phyloP scores from a whole-genome alignment of 1,284 basidiomycete species.

The Tilletia setariae region DNA sequence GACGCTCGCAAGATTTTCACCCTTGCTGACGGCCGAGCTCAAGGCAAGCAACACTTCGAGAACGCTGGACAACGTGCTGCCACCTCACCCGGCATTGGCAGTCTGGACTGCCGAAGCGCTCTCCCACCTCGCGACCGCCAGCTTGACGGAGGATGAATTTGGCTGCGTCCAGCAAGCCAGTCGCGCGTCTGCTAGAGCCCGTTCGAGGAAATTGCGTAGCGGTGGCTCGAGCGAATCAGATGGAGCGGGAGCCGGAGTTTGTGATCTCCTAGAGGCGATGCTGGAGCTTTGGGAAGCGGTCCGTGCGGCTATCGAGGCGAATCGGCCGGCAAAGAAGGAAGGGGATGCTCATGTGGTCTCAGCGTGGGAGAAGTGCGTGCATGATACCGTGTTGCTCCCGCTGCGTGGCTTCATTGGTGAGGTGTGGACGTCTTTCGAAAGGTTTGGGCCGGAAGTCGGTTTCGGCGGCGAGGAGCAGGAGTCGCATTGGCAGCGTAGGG shows the following conservation, averaged over 20 bases:
- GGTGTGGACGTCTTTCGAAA: not conserved
- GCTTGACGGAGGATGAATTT: constrained; percentile 11
- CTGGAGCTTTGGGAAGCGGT: constrained; percentile 10
- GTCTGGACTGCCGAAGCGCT: constrained; percentile 4
- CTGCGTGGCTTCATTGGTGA: constrained; percentile 5
- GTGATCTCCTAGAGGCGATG: constrained; percentile 1
- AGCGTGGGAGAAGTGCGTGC: not conserved
- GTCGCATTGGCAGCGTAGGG: not conserved
- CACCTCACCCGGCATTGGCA: constrained; percentile 5
- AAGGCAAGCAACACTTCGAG: not conserved
- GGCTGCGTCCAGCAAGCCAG: constrained; percentile 7
- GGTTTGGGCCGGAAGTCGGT: not conserved
- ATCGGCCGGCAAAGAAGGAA: not conserved
- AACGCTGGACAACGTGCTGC: not conserved
- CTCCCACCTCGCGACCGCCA: not conserved
- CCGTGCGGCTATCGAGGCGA: not conserved
- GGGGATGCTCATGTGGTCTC: not conserved
- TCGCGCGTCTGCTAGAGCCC: not conserved
- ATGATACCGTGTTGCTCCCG: not conserved
- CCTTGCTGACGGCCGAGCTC: not conserved
- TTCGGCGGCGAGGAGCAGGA: constrained; percentile 8
- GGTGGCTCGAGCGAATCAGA: not conserved
- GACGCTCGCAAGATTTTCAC: not conserved
- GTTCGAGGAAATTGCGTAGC: not conserved
- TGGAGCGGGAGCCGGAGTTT: constrained; percentile 2